These are phyloP conservation scores for Aspergillus pseudoviridinutans DNA, from an alignment of 2,329 filamentous ascomycete species.

Conservation along the genomic window DNA sequence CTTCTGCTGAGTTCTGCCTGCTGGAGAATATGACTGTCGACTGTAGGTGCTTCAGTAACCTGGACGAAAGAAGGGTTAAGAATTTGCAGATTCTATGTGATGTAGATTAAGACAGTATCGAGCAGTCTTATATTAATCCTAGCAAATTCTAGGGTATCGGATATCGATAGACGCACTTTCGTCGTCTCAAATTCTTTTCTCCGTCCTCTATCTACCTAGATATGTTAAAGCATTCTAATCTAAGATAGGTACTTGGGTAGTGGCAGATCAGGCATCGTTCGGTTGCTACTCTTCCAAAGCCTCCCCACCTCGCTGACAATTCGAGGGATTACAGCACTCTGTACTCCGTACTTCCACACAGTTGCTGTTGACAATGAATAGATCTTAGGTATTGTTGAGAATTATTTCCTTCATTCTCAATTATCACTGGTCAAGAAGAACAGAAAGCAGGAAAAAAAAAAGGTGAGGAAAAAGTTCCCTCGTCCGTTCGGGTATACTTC, in stretches of 20 bases:
- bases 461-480: background rate
- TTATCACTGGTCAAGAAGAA: background rate
- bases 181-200: background rate
- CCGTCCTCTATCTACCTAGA: background rate
- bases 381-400: background rate
- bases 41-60: background rate
- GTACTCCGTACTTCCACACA: background rate
- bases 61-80: background rate
- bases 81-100: background rate
- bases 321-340: background rate
- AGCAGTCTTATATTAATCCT: background rate
- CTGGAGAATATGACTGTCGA: background rate
- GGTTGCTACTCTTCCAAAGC: constrained; percentile 6
- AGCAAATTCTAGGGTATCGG: background rate
- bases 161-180: background rate
- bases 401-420: background rate
- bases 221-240: background rate
- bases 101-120: background rate
- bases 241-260: constrained; percentile 2
- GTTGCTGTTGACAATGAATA: background rate
- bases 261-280: constrained; percentile 17
- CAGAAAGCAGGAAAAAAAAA: background rate
- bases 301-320: constrained; percentile 5
- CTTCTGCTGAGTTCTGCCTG: background rate
- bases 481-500: background rate